Conservation (phyloP, 1,139 yeast species). For the Chernovozyma sophiae-reginae region DNA sequence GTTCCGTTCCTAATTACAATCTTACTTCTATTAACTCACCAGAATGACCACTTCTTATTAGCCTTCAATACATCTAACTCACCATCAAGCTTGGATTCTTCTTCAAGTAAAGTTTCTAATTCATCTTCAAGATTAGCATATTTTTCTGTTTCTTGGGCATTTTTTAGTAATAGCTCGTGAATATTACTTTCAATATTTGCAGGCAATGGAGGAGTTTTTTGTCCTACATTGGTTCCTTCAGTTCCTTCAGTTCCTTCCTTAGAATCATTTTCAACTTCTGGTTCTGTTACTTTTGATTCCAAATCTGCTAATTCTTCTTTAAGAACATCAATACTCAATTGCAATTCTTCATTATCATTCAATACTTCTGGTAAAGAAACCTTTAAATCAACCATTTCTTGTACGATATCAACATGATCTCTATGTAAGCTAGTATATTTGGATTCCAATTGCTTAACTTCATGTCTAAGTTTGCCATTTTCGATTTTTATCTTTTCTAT, state of each 20-base stretch:
- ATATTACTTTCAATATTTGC: constrained; percentile 43
- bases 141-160: constrained; percentile 60
- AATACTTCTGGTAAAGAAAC: constrained; percentile 52
- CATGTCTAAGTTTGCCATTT: constrained; percentile 71
- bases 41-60: constrained; percentile 23
- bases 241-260: background rate
- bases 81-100: constrained; percentile 25
- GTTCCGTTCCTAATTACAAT: too few species aligned
- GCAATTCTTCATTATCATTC: constrained; percentile 67
- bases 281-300: constrained; percentile 29
- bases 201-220: constrained; percentile 32
- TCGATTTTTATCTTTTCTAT: constrained; percentile 58
- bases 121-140: constrained; percentile 51
- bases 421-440: constrained; percentile 65
- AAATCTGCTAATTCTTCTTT: constrained; percentile 50
- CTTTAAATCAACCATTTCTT: constrained; percentile 38
- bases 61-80: constrained; percentile 24
- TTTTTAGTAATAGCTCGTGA: constrained; percentile 39
- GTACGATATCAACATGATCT: constrained; percentile 60
- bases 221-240: constrained; percentile 1
- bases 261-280: background rate
- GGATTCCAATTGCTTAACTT: constrained; percentile 70
- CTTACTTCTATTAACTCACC: constrained; percentile 19
- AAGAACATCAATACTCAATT: constrained; percentile 60
- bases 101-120: constrained; percentile 23